A percentile compares a stretch with the other conserved stretches of the same genome.
Evolutionary conservation across 2,329 filamentous ascomycete genomes (phyloP).

Genomic region (Penicillium sp.): DNA sequence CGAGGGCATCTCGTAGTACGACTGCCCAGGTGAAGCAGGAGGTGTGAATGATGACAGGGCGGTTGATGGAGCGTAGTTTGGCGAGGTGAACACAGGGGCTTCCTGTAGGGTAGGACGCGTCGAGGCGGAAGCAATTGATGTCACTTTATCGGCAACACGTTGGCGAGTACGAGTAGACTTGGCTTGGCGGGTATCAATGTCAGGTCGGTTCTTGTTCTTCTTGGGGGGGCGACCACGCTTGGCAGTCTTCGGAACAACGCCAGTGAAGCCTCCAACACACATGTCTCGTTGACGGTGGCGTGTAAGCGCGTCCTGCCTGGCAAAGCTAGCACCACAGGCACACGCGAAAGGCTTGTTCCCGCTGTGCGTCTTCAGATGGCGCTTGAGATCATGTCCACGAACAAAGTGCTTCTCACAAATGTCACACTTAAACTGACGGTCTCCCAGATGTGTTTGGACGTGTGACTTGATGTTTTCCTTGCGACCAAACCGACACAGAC

Average conservation of each 20-base stretch:
- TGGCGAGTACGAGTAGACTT: conserved; percentile 59
- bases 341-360: conserved; percentile 95
- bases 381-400: conserved; percentile 93
- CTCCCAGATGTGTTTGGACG: conserved; percentile 95
- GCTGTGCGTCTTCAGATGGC: conserved; percentile 96
- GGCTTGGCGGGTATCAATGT: conserved; percentile 58
- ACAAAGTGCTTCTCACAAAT: conserved; percentile 95
- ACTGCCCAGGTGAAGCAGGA: conserved; percentile 48
- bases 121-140: conserved; percentile 31
- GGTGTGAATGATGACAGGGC: conserved; percentile 51
- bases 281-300: conserved; percentile 92
- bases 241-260: conserved; percentile 66
- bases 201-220: conserved; percentile 64
- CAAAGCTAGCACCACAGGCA: conserved; percentile 91
- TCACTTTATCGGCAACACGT: conserved; percentile 37
- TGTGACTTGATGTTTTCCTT: conserved; percentile 99
- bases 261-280: conserved; percentile 93
- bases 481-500: conserved; percentile 87
- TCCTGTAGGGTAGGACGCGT: conserved; percentile 27
- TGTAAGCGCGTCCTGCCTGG: conserved; percentile 90
- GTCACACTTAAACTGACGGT: conserved; percentile 92
- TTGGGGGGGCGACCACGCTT: conserved; percentile 65
- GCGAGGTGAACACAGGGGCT: conserved; percentile 42
- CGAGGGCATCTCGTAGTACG: conserved; percentile 41
- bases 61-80: conserved; percentile 46